These are phyloP conservation scores for Dipodascopsis uninucleata DNA, from an alignment of 805 yeast species.

Conservation along the genomic window DNA sequence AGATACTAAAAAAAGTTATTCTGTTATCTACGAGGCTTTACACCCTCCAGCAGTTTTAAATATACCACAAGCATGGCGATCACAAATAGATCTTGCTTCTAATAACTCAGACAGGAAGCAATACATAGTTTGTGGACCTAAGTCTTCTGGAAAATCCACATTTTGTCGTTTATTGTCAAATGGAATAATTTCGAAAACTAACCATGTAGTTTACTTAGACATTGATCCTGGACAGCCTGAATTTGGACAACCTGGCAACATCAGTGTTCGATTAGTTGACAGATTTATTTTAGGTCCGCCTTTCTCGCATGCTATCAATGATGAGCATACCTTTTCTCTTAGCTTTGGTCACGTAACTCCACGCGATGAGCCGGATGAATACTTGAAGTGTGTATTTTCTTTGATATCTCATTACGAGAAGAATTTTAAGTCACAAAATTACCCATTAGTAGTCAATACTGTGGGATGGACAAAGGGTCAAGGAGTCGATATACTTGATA, in stretches of 20 bases:
- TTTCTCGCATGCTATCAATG: constrained; percentile 34
- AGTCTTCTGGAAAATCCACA: constrained; percentile 81
- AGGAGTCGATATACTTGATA: constrained; percentile 63
- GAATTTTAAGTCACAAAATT: neutral
- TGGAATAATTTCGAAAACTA: constrained; percentile 3
- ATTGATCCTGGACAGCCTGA: constrained; percentile 90
- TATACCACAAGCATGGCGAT: constrained; percentile 6
- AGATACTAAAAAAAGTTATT: constrained; percentile 7
- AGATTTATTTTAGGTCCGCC: constrained; percentile 42
- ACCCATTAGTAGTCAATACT: constrained; percentile 60
- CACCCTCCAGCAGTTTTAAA: constrained; percentile 28
- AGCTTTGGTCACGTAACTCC: constrained; percentile 69
- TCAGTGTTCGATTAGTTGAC: constrained; percentile 38
- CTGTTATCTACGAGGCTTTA: constrained; percentile 10
- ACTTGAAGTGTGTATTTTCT: constrained; percentile 43
- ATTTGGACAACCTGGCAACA: constrained; percentile 58
- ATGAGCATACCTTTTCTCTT: constrained; percentile 31
- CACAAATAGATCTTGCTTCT: constrained; percentile 1
- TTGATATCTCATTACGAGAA: constrained; percentile 35
- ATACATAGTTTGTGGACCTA: constrained; percentile 53
- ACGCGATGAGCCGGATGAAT: constrained; percentile 58
- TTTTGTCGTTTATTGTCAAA: constrained; percentile 55
- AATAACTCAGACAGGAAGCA: constrained; percentile 2
- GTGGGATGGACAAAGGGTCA: constrained; percentile 93
- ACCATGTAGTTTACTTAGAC: constrained; percentile 49